Percentiles rank a stretch among this genome's conserved stretches.
phyloP scores from a whole-genome alignment of 2,329 filamentous ascomycete species.

The Penicillium occitanis region DNA sequence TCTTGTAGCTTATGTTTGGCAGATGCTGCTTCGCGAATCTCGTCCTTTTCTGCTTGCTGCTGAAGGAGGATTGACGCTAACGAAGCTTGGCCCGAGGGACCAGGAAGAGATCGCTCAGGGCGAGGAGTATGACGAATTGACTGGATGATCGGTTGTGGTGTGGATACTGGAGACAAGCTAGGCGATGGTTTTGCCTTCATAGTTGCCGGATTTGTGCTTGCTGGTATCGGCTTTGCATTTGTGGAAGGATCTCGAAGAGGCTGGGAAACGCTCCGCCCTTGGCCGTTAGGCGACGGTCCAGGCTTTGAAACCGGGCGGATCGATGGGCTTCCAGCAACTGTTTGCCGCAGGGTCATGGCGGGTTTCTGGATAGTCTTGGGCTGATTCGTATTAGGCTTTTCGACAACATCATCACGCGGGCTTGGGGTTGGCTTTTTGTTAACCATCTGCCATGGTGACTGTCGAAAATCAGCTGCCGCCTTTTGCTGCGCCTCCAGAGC shows the following conservation, averaged over 20 bases:
- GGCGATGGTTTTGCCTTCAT: conserved; percentile 18
- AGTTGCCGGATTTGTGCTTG: background rate
- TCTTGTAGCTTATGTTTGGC: conserved; percentile 88
- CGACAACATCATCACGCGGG: background rate
- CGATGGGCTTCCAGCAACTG: conserved; percentile 51
- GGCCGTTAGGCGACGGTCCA: conserved; percentile 22
- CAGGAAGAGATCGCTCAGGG: conserved; percentile 30
- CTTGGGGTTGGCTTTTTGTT: conserved; percentile 9
- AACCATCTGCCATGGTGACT: conserved; percentile 65
- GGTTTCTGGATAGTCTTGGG: conserved; percentile 39
- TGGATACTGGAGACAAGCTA: conserved; percentile 22
- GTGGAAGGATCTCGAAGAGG: conserved; percentile 41
- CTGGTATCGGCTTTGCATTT: conserved; percentile 34
- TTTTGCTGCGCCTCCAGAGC: conserved; percentile 35
- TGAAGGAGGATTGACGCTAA: conserved; percentile 87
- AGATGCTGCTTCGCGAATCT: conserved; percentile 71
- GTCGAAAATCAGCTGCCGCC: conserved; percentile 29
- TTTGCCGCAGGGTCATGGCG: conserved; percentile 62
- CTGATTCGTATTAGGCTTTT: conserved; percentile 22
- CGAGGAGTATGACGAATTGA: conserved; percentile 53
- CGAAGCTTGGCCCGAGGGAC: conserved; percentile 51
- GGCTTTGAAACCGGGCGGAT: conserved; percentile 13
- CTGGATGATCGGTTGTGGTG: conserved; percentile 35
- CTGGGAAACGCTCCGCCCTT: conserved; percentile 34
- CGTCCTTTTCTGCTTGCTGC: conserved; percentile 80